A percentile compares a stretch with the other conserved stretches of the same genome.
Evolutionary conservation across 129 eudicot species (phyloP).

Genomic region (Flaveria brownii): DNA sequence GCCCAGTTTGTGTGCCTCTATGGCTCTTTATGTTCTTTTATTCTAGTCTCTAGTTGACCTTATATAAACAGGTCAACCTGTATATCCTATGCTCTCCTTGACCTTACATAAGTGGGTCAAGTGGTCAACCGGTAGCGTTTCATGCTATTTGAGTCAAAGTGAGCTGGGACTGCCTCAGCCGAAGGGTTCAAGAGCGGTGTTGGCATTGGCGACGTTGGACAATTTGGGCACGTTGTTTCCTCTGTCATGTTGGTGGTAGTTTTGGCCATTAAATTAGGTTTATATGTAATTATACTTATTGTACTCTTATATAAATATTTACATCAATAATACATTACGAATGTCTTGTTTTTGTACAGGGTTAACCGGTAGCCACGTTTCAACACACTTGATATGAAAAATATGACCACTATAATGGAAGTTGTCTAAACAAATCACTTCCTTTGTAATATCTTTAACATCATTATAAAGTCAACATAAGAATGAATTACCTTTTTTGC

Average conservation of each 20-base stretch:
- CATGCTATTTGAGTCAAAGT: slow-evolving; percentile 1
- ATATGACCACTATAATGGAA: slow-evolving; percentile 74
- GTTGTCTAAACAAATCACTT: slow-evolving; percentile 53
- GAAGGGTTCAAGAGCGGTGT: slow-evolving; percentile 73
- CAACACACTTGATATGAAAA: slow-evolving; percentile 70
- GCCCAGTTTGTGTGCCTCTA: not conserved
- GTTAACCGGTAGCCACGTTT: slow-evolving; percentile 74
- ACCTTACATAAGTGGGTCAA: not conserved
- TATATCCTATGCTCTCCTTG: not conserved
- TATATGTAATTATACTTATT: too few species aligned
- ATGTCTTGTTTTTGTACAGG: slow-evolving; percentile 2
- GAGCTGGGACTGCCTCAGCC: slow-evolving; percentile 66
- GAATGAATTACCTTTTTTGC: too few species aligned
- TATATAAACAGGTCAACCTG: too few species aligned
- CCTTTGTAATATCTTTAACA: slow-evolving; percentile 38
- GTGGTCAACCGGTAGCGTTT: not conserved
- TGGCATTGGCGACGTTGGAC: slow-evolving; percentile 45
- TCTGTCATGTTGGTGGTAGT: too few species aligned
- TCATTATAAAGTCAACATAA: too few species aligned
- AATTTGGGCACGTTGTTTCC: too few species aligned
- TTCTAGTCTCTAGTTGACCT: too few species aligned
- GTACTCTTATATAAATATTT: too few species aligned
- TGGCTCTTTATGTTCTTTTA: too few species aligned
- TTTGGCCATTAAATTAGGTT: too few species aligned
- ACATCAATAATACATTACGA: too few species aligned